A percentile compares a stretch with the other conserved stretches of the same genome.
Evolutionary conservation across 176 grass and related monocot species (phyloP).

Genomic region (Echinochloa phyllopogon): DNA sequence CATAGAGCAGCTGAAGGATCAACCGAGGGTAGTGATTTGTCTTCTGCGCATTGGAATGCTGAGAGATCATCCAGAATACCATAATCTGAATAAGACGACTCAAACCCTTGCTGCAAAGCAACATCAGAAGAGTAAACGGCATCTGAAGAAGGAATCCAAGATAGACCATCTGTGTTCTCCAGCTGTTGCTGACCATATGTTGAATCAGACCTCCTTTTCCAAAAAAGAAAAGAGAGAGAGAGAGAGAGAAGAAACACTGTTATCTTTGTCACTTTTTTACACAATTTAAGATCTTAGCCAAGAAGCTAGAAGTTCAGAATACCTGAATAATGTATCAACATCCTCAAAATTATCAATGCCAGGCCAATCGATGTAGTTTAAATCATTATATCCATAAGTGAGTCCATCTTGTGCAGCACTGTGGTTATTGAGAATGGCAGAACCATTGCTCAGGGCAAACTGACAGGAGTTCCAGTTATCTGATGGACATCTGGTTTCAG

Average conservation of each 20-base stretch:
- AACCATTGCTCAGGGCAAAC: constrained; percentile 51
- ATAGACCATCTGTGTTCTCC: constrained; percentile 61
- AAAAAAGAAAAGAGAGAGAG: constrained; percentile 6
- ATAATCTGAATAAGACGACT: constrained; percentile 60
- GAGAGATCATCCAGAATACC: constrained; percentile 57
- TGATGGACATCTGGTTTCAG: constrained; percentile 50
- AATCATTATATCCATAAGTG: constrained; percentile 71
- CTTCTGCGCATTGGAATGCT: constrained; percentile 49
- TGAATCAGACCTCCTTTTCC: constrained; percentile 70
- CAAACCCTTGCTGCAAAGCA: constrained; percentile 53
- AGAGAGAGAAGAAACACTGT: constrained; percentile 1
- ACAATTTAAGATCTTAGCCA: background rate
- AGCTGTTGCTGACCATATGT: constrained; percentile 68
- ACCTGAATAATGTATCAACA: constrained; percentile 94
- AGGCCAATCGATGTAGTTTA: constrained; percentile 86
- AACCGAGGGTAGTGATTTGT: constrained; percentile 45
- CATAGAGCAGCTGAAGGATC: constrained; percentile 42
- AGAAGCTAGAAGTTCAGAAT: constrained; percentile 30
- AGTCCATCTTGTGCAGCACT: constrained; percentile 42
- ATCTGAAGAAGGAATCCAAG: constrained; percentile 84
- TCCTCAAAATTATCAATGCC: constrained; percentile 91
- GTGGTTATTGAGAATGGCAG: constrained; percentile 48
- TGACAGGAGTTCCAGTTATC: constrained; percentile 49
- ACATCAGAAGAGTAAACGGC: constrained; percentile 66
- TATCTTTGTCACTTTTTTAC: background rate